Base-by-base conservation (phyloP, 352 stramenopile genomes). In the Phytophthora citrophthora region DNA sequence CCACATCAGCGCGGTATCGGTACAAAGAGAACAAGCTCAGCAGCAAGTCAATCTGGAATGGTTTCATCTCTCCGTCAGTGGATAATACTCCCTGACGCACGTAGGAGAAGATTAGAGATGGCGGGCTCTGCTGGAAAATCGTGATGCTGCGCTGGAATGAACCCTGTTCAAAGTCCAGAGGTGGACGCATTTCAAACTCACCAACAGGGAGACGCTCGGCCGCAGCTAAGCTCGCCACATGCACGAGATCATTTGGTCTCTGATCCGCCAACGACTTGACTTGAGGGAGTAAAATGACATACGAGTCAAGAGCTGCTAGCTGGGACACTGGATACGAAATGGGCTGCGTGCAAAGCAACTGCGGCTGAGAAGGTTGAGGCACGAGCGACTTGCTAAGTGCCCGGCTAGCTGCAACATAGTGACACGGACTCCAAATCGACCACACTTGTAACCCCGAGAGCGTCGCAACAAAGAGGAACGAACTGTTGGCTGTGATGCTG, bases 351-450 rank as follows among this genome's bases (percentile, higher is more conserved):
- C 77, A 89, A 12, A 92, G 68, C 15, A 92, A 61, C 55, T 89
- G 81, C 10, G 87, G 85, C 54, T 92, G 83, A 12, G 83, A 81
- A 27, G 87, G 87, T 54, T 93, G 82, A 18, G 81, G 79, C 16
- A 89, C 69, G 3, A 91, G 73, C 2, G 76, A 70, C 34, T 67
- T 73, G 32, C 64, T 86, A 16, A 93, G 60, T 2, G 81, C 86
- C 13, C 85, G 74, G 56, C 81, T 90, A 8, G 85, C 82, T 26
- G 87, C 87, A 8, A 91, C 66, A 23, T 89, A 88, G 52, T 94
- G 83, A 58, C 87, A 95, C 27, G 87, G 87, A 55, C 84, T 95
- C 87, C 87, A 95, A 39, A 95, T 91, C 9, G 85, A 93, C 87
- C 87, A 95, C 1, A 95, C 79, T 62, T 95, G 85, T 12, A 95